Percentiles rank a stretch among this genome's conserved stretches.
These are phyloP conservation scores for Hirsutella thompsonii DNA, from an alignment of 2,329 filamentous ascomycete species.

Conservation along the genomic window DNA sequence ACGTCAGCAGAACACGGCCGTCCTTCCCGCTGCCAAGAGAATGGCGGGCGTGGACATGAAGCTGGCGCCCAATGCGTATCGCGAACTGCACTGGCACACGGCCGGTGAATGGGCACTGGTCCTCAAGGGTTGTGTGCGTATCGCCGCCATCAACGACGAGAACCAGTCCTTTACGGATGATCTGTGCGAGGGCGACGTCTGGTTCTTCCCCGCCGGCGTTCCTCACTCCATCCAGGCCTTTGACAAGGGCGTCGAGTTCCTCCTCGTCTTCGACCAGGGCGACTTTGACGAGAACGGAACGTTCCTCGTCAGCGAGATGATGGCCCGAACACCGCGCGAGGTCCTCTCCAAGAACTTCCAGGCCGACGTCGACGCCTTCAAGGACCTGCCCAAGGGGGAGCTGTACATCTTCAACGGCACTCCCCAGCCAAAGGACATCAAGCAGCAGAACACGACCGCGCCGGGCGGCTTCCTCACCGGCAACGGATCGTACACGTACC, in stretches of 20 bases:
- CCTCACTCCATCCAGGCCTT: slow-evolving; percentile 42
- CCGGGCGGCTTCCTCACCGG: slow-evolving; percentile 27
- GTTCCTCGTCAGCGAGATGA: slow-evolving; percentile 42
- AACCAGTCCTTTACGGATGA: slow-evolving; percentile 35
- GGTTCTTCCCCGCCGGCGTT: slow-evolving; percentile 34
- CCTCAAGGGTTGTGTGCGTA: slow-evolving; percentile 37
- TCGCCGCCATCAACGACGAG: slow-evolving; percentile 38
- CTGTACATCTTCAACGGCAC: slow-evolving; percentile 42
- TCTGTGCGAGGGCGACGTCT: slow-evolving; percentile 16
- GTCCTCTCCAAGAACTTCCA: slow-evolving; percentile 43
- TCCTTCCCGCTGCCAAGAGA: slow-evolving; percentile 33
- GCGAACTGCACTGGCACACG: slow-evolving; percentile 52
- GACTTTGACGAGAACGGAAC: slow-evolving; percentile 46
- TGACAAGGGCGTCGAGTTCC: slow-evolving; percentile 41
- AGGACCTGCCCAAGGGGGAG: slow-evolving; percentile 31
- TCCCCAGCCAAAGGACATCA: slow-evolving; percentile 28
- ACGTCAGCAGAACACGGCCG: slow-evolving; percentile 36
- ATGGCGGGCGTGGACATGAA: slow-evolving; percentile 50
- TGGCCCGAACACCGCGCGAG: slow-evolving; percentile 34
- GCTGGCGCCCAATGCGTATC: slow-evolving; percentile 41
- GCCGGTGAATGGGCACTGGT: slow-evolving; percentile 39
- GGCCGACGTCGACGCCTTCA: slow-evolving; percentile 31
- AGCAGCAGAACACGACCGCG: slow-evolving; percentile 32
- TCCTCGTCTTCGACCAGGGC: slow-evolving; percentile 47
- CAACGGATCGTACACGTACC: slow-evolving; percentile 31